phyloP scores from a whole-genome alignment of 2,329 filamentous ascomycete genomes.

The Aspergillus glaucus region DNA sequence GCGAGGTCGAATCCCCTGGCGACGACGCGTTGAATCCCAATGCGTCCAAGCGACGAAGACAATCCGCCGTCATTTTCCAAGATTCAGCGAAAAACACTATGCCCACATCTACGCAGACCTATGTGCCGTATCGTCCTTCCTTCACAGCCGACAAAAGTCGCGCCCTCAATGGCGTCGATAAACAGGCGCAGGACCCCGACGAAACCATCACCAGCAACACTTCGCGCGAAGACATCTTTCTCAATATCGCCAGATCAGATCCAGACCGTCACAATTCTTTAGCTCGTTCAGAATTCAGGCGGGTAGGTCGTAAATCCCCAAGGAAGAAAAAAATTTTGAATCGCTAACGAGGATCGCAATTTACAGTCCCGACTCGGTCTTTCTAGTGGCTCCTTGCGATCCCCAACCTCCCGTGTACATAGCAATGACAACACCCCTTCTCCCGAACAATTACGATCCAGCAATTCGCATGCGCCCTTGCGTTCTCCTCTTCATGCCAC shows the following conservation, averaged over 20 bases:
- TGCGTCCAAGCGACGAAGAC: conserved; percentile 23
- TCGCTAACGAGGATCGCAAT: background rate
- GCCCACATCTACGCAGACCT: conserved; percentile 26
- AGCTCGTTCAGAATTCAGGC: conserved; percentile 32
- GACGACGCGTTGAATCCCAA: conserved; percentile 20
- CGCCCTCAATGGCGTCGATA: conserved; percentile 19
- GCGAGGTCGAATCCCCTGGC: conserved; percentile 9
- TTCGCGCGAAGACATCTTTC: conserved; percentile 39
- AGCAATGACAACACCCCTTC: conserved; percentile 34
- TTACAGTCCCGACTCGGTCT: conserved; percentile 33
- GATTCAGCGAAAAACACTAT: conserved; percentile 24
- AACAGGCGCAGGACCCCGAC: conserved; percentile 24
- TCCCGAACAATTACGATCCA: conserved; percentile 28
- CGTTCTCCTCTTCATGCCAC: conserved; percentile 24
- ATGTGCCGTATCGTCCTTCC: conserved; percentile 20
- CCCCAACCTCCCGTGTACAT: conserved; percentile 24
- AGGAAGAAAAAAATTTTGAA: background rate
- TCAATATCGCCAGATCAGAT: conserved; percentile 42
- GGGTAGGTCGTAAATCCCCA: conserved; percentile 23
- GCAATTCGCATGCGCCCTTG: conserved; percentile 29
- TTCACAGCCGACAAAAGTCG: conserved; percentile 20
- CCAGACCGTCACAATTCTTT: conserved; percentile 32
- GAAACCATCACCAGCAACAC: conserved; percentile 28
- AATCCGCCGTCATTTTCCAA: conserved; percentile 9
- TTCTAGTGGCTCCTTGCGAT: conserved; percentile 28